These are phyloP conservation scores for Fusarium proliferatum DNA, from an alignment of 2,329 filamentous ascomycete genomes.

Conservation along the genomic window DNA sequence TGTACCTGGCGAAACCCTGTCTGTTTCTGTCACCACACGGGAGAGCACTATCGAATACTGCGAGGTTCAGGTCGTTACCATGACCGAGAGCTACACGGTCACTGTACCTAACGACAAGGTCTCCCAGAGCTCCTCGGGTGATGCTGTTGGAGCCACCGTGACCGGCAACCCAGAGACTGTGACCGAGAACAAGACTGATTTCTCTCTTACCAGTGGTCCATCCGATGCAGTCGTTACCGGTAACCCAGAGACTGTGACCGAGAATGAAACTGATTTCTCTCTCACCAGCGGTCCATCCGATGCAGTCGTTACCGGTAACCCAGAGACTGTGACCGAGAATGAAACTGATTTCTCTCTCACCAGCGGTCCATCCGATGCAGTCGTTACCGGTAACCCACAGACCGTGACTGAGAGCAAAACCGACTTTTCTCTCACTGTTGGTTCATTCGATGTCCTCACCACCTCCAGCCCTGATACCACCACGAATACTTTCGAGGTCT, in stretches of 20 bases:
- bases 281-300: slow-evolving; percentile 48
- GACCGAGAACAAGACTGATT: slow-evolving; percentile 46
- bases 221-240: slow-evolving; percentile 50
- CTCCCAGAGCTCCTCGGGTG: slow-evolving; percentile 27
- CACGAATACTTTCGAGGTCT: slow-evolving; percentile 39
- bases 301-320: slow-evolving; percentile 48
- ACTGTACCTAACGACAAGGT: slow-evolving; percentile 41
- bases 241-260: slow-evolving; percentile 48
- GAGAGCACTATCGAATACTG: slow-evolving; percentile 41
- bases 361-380: slow-evolving; percentile 46
- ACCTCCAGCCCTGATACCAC: slow-evolving; percentile 47
- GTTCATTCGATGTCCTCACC: slow-evolving; percentile 38
- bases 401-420: slow-evolving; percentile 45
- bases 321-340: slow-evolving; percentile 48
- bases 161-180: slow-evolving; percentile 48
- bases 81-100: slow-evolving; percentile 46
- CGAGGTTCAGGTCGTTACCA: slow-evolving; percentile 35
- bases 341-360: slow-evolving; percentile 46
- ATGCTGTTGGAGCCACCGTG: slow-evolving; percentile 36
- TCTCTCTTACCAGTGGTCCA: slow-evolving; percentile 45
- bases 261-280: slow-evolving; percentile 44
- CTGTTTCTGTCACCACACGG: slow-evolving; percentile 42
- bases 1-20: slow-evolving; percentile 39
- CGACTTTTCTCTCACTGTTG: slow-evolving; percentile 37
- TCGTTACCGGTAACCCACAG: slow-evolving; percentile 40